phyloP scores from a whole-genome alignment of 371 early-diverging fungal species.

The Mucor circinelloides region DNA sequence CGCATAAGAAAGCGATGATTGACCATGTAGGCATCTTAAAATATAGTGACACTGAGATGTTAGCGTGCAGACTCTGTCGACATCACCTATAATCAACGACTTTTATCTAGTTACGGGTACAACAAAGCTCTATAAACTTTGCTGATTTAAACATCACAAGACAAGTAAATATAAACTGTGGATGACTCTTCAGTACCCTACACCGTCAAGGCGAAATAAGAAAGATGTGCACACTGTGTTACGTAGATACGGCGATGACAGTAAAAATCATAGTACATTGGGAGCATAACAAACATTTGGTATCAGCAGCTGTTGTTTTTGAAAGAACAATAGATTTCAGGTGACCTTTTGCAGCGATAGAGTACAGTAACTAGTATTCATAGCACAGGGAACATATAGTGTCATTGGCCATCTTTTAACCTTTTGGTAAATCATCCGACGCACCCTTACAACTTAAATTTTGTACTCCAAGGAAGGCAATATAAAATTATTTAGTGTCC shows the following conservation, averaged over 20 bases:
- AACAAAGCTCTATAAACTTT: not conserved
- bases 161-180: not conserved
- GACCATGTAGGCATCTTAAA: not conserved
- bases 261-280: not conserved
- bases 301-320: not conserved
- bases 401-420: not conserved
- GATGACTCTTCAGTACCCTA: not conserved
- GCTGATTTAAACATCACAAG: not conserved
- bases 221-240: not conserved
- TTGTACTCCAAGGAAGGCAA: conserved; percentile 1
- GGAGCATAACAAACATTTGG: not conserved
- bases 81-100: not conserved
- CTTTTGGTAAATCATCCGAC: not conserved
- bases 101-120: not conserved
- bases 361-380: not conserved
- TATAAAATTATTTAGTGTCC: conserved; percentile 1
- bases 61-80: not conserved
- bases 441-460: not conserved
- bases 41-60: not conserved
- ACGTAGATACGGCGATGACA: not conserved
- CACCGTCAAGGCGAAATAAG: not conserved
- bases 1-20: not conserved
- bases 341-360: not conserved
- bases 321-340: not conserved
- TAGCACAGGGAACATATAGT: not conserved